Base-by-base conservation (phyloP, 768 basidiomycete species). In the Naganishia kalamii region DNA sequence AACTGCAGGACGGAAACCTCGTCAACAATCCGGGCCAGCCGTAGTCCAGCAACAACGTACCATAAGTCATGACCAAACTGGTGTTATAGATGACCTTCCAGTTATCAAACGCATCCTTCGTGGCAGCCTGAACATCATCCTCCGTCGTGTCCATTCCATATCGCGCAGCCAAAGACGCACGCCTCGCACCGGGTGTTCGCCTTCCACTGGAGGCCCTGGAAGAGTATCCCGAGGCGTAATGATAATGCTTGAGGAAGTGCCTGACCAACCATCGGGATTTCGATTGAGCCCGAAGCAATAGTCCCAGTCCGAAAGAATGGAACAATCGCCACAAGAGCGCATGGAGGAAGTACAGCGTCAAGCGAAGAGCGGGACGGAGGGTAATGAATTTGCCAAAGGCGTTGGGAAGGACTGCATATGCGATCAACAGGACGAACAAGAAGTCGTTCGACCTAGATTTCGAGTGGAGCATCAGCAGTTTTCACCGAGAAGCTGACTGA, bases 11-110 rank as follows among this genome's bases (percentile, higher is more conserved):
- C n/a, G 8, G 35, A 32, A 60, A 27, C 4, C n/a, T 5, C 4
- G 32, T 27, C 6, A 48, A 27, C 5, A 48, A 21, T 48, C 47
- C n/a, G n/a, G n/a, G n/a, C n/a, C n/a, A n/a, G n/a, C n/a, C n/a
- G n/a, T 32, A 40, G 35, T 23, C 4, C 6, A 5, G 12, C 21
- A 43, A 30, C 19, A 0, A 79, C 82, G 21, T 65, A 93, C 92
- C 86, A 76, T 93, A 97, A 4, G 88, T 93, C 92, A 97, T 96
- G 77, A 86, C 87, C 82, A 93, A 82, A 77, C 88, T 92, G 77
- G 92, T 77, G 77, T 97, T 98, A 76, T 93, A 98, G 29, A 90
- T 82, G 4, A 82, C 82, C 78, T 97, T 97, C 92, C 93, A 99
- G 77, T 96, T 97, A 29, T 84, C 82, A 71, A 97, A 99, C 0